These are phyloP conservation scores for Aschersonia sp. DNA, from an alignment of 2,329 filamentous ascomycete species.

Conservation along the genomic window DNA sequence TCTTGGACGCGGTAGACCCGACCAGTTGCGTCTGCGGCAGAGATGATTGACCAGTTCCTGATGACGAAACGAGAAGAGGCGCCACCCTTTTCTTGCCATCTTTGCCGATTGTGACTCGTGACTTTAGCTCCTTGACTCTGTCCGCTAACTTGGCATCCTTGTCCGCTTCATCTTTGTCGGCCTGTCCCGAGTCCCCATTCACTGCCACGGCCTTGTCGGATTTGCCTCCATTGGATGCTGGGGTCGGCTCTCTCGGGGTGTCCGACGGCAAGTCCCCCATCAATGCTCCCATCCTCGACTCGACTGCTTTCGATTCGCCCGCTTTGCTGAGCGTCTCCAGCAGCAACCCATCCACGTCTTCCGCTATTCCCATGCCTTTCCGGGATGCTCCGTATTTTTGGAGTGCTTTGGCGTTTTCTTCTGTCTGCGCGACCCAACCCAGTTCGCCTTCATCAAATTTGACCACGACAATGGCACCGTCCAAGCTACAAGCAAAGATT, in stretches of 20 bases:
- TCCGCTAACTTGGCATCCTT: conserved; percentile 37
- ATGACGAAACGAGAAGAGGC: conserved; percentile 79
- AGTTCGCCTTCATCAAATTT: conserved; percentile 79
- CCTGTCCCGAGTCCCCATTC: conserved; percentile 21
- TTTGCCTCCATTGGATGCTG: conserved; percentile 38
- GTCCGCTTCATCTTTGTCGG: conserved; percentile 25
- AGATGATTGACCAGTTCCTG: conserved; percentile 74
- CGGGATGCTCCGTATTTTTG: conserved; percentile 85
- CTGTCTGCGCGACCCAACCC: conserved; percentile 70
- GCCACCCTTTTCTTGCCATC: conserved; percentile 95
- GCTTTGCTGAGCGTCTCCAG: conserved; percentile 87
- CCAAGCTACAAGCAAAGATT: conserved; percentile 73
- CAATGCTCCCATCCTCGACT: conserved; percentile 93
- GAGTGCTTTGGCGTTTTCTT: conserved; percentile 84
- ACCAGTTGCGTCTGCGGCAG: conserved; percentile 80
- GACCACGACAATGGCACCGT: conserved; percentile 72
- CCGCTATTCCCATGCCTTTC: conserved; percentile 78
- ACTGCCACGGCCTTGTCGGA: conserved; percentile 21
- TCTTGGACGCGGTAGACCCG: conserved; percentile 52
- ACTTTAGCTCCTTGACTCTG: conserved; percentile 54
- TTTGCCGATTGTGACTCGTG: conserved; percentile 85
- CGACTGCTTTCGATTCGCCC: conserved; percentile 74
- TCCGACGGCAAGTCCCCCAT: conserved; percentile 69
- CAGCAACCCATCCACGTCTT: conserved; percentile 77
- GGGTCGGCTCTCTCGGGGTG: conserved; percentile 31